Conservation (phyloP, 305 asterid species). For the Rubia balearica region DNA sequence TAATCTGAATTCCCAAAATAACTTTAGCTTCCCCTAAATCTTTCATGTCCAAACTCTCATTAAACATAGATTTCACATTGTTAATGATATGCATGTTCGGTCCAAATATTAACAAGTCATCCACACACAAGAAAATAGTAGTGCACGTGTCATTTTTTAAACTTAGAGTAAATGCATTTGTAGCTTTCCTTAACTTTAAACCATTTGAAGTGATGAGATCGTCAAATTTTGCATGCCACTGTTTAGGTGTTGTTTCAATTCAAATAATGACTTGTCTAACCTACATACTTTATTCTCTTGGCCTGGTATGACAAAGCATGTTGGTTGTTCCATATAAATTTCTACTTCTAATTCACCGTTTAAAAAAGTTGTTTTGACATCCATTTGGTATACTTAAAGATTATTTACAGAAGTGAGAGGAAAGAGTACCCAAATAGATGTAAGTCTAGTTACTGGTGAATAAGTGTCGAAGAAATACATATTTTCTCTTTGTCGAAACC, state of each 20-base stretch:
- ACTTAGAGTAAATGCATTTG: not conserved
- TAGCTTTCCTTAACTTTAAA: not conserved
- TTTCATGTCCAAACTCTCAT: too few species aligned
- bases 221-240: not conserved
- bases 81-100: not conserved
- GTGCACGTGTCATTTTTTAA: not conserved
- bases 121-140: not conserved
- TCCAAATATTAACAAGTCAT: not conserved
- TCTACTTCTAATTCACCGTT: not conserved
- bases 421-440: not conserved
- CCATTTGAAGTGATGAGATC: not conserved
- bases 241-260: not conserved
- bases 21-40: too few species aligned
- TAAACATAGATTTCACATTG: not conserved
- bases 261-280: not conserved
- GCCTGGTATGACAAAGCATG: not conserved
- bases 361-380: not conserved
- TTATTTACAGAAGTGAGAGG: not conserved
- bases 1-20: too few species aligned
- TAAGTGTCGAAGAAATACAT: not conserved
- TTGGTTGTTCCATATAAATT: not conserved
- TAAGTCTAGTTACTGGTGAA: not conserved
- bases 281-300: not conserved
- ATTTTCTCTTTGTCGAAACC: not conserved
- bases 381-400: not conserved